phyloP scores from a whole-genome alignment of 1,284 basidiomycete genomes.

The Schizopora paradoxa region DNA sequence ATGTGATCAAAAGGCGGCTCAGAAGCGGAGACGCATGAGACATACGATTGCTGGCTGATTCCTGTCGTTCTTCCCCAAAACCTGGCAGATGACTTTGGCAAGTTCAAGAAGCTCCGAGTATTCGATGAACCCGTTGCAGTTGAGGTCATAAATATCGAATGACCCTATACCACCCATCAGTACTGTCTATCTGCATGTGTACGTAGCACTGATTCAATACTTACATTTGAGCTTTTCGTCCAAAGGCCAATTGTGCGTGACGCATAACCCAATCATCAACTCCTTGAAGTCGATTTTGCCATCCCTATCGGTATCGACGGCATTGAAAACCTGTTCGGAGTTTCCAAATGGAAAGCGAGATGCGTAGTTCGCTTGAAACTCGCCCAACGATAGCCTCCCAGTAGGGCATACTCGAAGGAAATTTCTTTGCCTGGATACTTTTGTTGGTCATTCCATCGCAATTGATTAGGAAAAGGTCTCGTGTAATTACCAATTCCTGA shows the following conservation, averaged over 20 bases:
- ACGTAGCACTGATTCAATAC: conserved; percentile 35
- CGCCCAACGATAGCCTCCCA: conserved; percentile 92
- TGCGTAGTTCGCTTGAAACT: conserved; percentile 98
- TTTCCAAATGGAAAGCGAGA: conserved; percentile 99
- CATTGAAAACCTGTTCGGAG: conserved; percentile 98
- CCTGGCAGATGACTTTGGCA: conserved; percentile 95
- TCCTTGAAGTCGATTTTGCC: conserved; percentile 98
- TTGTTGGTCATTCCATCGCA: no score
- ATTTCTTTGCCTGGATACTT: conserved; percentile 87
- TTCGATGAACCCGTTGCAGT: conserved; percentile 94
- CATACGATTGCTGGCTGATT: no score
- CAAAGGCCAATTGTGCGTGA: conserved; percentile 88
- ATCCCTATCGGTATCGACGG: conserved; percentile 94
- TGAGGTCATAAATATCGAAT: conserved; percentile 99
- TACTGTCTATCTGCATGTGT: conserved; percentile 14
- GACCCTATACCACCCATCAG: no score
- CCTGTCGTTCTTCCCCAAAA: conserved; percentile 98
- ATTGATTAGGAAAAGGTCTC: no score
- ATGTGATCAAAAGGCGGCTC: no score
- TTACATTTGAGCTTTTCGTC: conserved; percentile 99
- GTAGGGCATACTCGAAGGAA: conserved; percentile 99
- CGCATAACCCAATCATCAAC: conserved; percentile 96
- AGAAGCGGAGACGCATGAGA: no score
- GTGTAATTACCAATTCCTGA: no score
- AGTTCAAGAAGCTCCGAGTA: conserved; percentile 99